Evolutionary conservation across 306 rosid genomes (phyloP).

Genomic region (Vicia villosa): DNA sequence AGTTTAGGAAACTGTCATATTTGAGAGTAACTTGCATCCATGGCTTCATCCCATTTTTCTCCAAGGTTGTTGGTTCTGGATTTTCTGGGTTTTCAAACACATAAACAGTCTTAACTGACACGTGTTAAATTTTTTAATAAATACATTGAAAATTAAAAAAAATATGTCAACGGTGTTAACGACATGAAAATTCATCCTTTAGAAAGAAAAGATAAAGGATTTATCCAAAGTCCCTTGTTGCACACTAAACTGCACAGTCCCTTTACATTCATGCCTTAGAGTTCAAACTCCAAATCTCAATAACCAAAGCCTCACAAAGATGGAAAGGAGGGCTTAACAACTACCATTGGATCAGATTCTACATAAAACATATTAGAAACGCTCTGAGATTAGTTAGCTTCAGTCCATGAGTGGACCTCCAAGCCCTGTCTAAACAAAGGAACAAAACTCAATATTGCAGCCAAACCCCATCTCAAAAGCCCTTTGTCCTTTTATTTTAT

Average conservation of each 20-base stretch:
- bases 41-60: no score
- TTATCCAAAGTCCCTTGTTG: neutral
- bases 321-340: neutral
- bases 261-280: slow-evolving; percentile 4
- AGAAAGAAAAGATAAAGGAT: neutral
- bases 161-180: neutral
- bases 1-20: no score
- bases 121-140: no score
- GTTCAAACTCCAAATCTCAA: slow-evolving; percentile 5
- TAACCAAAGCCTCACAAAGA: neutral
- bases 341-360: neutral
- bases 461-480: no score
- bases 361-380: neutral
- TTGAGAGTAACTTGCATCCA: no score
- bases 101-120: no score
- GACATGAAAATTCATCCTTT: neutral
- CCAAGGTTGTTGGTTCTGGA: no score
- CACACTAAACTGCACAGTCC: neutral
- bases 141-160: no score
- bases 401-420: neutral
- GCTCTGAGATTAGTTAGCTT: neutral
- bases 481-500: slow-evolving; percentile 3
- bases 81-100: no score
- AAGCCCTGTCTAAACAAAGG: neutral
- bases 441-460: no score